A percentile compares a stretch with the other conserved stretches of the same genome.
phyloP scores from a whole-genome alignment of 352 stramenopile genomes.

The Phytophthora europaea region DNA sequence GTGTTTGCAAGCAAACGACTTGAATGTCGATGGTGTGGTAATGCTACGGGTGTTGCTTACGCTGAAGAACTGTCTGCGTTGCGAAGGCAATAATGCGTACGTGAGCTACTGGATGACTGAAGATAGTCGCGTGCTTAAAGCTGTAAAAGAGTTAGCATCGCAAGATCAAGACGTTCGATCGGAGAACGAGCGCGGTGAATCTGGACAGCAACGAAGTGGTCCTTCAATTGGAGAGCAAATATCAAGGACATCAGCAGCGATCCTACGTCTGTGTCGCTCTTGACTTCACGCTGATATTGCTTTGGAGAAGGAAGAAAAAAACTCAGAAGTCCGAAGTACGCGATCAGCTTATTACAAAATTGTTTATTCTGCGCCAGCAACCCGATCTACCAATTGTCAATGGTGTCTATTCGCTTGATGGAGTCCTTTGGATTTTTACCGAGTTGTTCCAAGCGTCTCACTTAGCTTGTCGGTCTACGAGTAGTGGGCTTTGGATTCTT shows the following conservation, averaged over 20 bases:
- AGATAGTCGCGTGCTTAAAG: constrained; percentile 32
- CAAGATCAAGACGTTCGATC: constrained; percentile 2
- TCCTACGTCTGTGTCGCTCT: constrained; percentile 40
- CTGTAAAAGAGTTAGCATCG: constrained; percentile 31
- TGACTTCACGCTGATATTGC: background rate
- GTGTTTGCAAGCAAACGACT: constrained; percentile 35
- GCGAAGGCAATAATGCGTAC: constrained; percentile 39
- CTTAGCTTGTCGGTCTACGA: constrained; percentile 7
- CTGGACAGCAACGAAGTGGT: constrained; percentile 5
- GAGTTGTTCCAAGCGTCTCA: background rate
- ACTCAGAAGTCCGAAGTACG: background rate
- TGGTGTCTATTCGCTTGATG: background rate
- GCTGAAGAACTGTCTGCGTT: constrained; percentile 70
- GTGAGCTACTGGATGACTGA: constrained; percentile 44
- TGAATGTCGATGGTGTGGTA: constrained; percentile 34
- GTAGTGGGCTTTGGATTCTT: constrained; percentile 44
- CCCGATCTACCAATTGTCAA: background rate
- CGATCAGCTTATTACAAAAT: background rate
- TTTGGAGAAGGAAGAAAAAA: background rate
- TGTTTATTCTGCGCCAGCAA: background rate
- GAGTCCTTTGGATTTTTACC: background rate
- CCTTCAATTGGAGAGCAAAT: constrained; percentile 50
- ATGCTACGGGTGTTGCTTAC: constrained; percentile 63
- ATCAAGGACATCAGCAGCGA: constrained; percentile 56
- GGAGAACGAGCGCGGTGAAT: constrained; percentile 5